A percentile compares a stretch with the other conserved stretches of the same genome.
Conservation (phyloP, 2,329 filamentous ascomycete genomes). For the Fusarium sacchari region DNA sequence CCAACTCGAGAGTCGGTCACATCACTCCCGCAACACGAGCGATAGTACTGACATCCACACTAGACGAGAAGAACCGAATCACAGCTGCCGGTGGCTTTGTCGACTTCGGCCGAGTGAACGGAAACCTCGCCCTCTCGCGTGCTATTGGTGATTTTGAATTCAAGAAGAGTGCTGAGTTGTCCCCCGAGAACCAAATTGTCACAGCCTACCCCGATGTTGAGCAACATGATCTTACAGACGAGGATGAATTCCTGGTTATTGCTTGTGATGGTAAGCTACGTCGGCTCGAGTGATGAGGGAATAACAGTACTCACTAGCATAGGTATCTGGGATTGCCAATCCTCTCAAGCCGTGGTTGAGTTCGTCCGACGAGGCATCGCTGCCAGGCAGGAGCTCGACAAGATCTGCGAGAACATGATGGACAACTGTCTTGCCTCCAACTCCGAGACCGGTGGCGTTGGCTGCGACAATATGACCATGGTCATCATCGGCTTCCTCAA, state of each 20-base stretch:
- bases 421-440: constrained; percentile 98
- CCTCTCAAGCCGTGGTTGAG: constrained; percentile 95
- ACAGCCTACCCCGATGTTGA: constrained; percentile 96
- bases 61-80: constrained; percentile 95
- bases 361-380: constrained; percentile 97
- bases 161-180: constrained; percentile 97
- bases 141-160: constrained; percentile 99
- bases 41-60: constrained; percentile 30
- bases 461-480: constrained; percentile 99
- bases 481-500: constrained; percentile 86
- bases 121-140: constrained; percentile 94
- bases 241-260: constrained; percentile 95
- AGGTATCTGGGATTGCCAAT: constrained; percentile 99
- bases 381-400: constrained; percentile 91
- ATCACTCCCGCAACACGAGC: constrained; percentile 11
- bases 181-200: constrained; percentile 98
- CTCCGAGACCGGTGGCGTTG: constrained; percentile 96
- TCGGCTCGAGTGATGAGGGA: background rate
- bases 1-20: constrained; percentile 87
- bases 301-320: constrained; percentile 38
- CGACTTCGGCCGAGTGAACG: constrained; percentile 98
- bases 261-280: constrained; percentile 83
- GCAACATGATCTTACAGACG: constrained; percentile 86
- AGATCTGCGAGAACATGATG: constrained; percentile 99
- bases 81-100: constrained; percentile 96